phyloP scores from a whole-genome alignment of 805 yeast genomes.

The Wickerhamomyces silvicola region DNA sequence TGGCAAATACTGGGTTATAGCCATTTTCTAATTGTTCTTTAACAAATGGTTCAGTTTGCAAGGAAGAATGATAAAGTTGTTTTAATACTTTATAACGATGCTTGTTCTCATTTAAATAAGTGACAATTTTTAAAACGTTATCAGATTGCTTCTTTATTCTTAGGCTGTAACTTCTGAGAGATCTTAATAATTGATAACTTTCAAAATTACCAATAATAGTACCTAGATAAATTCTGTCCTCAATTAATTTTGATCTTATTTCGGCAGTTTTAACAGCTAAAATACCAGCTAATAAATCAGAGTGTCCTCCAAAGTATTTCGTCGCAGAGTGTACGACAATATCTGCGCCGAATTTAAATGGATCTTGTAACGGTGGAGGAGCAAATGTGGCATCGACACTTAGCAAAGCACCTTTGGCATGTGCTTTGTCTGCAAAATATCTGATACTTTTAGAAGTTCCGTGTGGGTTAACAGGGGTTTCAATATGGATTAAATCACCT shows the following conservation, averaged over 20 bases:
- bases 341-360: slow-evolving; percentile 81
- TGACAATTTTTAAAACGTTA: slow-evolving; percentile 56
- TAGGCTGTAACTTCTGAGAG: slow-evolving; percentile 73
- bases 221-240: slow-evolving; percentile 69
- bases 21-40: slow-evolving; percentile 61
- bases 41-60: slow-evolving; percentile 67
- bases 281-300: slow-evolving; percentile 81
- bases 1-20: slow-evolving; percentile 69
- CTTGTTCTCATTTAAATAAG: slow-evolving; percentile 46
- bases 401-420: slow-evolving; percentile 65
- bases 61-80: slow-evolving; percentile 62
- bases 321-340: slow-evolving; percentile 91
- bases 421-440: slow-evolving; percentile 64
- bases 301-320: slow-evolving; percentile 93
- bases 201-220: slow-evolving; percentile 77
- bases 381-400: slow-evolving; percentile 87
- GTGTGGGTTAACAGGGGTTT: slow-evolving; percentile 84
- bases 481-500: slow-evolving; percentile 79
- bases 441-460: slow-evolving; percentile 61
- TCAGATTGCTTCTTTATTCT: slow-evolving; percentile 62
- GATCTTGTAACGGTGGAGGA: slow-evolving; percentile 83
- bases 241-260: slow-evolving; percentile 38
- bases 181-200: slow-evolving; percentile 64
- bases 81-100: slow-evolving; percentile 42
- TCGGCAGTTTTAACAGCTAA: slow-evolving; percentile 54